phyloP scores from a whole-genome alignment of 495 filamentous ascomycete species.

The Penicillium arizonense region DNA sequence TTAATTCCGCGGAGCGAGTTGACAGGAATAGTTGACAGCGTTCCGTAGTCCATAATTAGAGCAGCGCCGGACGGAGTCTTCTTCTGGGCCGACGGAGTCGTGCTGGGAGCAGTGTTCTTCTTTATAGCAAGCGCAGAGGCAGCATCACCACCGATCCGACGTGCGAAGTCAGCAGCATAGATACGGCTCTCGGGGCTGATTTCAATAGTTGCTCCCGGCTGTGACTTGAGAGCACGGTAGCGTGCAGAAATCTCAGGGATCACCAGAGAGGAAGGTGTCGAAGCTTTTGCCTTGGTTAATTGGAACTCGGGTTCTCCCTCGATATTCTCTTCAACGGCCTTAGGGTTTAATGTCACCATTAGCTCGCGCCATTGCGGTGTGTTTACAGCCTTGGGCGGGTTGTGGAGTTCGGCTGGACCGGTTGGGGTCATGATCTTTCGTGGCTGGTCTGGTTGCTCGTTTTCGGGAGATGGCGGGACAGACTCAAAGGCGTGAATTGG shows the following conservation, averaged over 20 bases:
- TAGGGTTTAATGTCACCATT: slow-evolving; percentile 67
- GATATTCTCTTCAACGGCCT: slow-evolving; percentile 48
- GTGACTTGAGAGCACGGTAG: slow-evolving; percentile 69
- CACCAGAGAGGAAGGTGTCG: slow-evolving; percentile 78
- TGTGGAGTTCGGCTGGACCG: slow-evolving; percentile 42
- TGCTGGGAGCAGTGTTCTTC: slow-evolving; percentile 9
- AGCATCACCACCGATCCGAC: slow-evolving; percentile 68
- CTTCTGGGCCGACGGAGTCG: slow-evolving; percentile 39
- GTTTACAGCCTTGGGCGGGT: slow-evolving; percentile 44
- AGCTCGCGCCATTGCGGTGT: slow-evolving; percentile 81
- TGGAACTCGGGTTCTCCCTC: slow-evolving; percentile 71
- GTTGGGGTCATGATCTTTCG: slow-evolving; percentile 47
- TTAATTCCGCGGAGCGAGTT: slow-evolving; percentile 89
- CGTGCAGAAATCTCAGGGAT: slow-evolving; percentile 82
- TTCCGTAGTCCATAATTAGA: slow-evolving; percentile 92
- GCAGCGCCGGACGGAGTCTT: slow-evolving; percentile 72
- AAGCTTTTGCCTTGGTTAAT: slow-evolving; percentile 67
- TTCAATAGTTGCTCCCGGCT: slow-evolving; percentile 70
- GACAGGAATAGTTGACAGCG: slow-evolving; percentile 69
- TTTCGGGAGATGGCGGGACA: slow-evolving; percentile 44
- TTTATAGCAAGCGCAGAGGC: slow-evolving; percentile 40
- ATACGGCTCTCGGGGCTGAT: slow-evolving; percentile 81
- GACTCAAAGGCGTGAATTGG: slow-evolving; percentile 95
- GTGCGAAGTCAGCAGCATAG: slow-evolving; percentile 75
- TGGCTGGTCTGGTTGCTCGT: slow-evolving; percentile 25